Evolutionary conservation across 2,329 filamentous ascomycete genomes (phyloP).

Genomic region (Escovopsis sp.): DNA sequence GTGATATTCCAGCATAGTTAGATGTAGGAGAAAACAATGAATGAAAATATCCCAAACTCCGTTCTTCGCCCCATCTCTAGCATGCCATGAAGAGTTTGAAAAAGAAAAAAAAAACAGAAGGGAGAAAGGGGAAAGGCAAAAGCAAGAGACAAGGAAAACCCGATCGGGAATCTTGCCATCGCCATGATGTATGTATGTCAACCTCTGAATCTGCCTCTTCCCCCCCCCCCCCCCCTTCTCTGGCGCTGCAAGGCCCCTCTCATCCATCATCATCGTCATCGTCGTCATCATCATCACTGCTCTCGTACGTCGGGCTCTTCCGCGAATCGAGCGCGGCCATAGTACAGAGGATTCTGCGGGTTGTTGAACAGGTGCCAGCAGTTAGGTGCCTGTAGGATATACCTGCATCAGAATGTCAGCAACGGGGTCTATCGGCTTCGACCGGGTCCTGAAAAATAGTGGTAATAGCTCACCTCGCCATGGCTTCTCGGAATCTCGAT

Average conservation of each 20-base stretch:
- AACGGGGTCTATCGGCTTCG: not conserved
- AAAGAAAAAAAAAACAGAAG: no score
- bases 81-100: not conserved
- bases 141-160: no score
- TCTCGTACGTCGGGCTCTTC: slow-evolving; percentile 20
- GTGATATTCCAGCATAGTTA: not conserved
- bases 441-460: not conserved
- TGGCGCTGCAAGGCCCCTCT: not conserved
- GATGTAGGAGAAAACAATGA: not conserved
- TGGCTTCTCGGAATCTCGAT: slow-evolving; percentile 85
- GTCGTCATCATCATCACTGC: slow-evolving; percentile 4
- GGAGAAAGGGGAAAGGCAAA: no score
- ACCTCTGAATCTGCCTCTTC: no score
- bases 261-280: not conserved
- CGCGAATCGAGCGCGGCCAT: slow-evolving; percentile 22
- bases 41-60: not conserved
- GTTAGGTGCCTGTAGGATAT: slow-evolving; percentile 60
- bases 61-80: no score
- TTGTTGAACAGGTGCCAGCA: slow-evolving; percentile 58
- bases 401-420: slow-evolving; percentile 24
- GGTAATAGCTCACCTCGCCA: slow-evolving; percentile 57
- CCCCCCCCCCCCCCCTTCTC: no score
- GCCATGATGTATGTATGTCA: no score
- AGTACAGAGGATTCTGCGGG: slow-evolving; percentile 22
- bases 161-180: no score